Evolutionary conservation across 495 filamentous ascomycete species (phyloP).

Genomic region (Talaromyces adpressus): DNA sequence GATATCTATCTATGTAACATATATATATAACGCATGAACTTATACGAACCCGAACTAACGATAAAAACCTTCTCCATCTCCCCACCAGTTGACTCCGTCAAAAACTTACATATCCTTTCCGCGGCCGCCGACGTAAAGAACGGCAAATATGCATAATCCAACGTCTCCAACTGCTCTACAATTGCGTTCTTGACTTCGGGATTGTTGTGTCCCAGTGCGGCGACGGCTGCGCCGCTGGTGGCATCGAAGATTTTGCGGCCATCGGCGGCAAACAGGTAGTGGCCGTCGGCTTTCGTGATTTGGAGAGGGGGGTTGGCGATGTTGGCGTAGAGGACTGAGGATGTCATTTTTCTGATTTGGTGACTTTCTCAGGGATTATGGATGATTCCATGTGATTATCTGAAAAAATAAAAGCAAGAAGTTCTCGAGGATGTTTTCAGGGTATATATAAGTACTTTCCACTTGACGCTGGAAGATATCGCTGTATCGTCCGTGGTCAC

Average conservation of each 20-base stretch:
- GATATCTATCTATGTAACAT: not conserved
- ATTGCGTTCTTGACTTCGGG: conserved; percentile 20
- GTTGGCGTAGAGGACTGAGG: not conserved
- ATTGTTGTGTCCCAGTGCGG: conserved; percentile 39
- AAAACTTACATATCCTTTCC: conserved; percentile 30
- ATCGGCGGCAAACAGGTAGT: conserved; percentile 26
- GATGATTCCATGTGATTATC: too few relatives aligned
- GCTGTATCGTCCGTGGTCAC: not conserved
- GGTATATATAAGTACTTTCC: not conserved
- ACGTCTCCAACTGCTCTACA: conserved; percentile 25
- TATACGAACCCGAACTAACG: conserved; percentile 10
- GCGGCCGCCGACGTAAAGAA: conserved; percentile 28
- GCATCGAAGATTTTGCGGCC: conserved; percentile 49
- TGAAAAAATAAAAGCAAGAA: too few relatives aligned
- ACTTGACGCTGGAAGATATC: not conserved
- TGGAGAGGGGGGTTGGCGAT: not conserved
- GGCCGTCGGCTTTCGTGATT: not conserved
- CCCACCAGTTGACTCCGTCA: conserved; percentile 39
- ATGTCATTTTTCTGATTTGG: not conserved
- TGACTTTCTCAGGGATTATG: not conserved
- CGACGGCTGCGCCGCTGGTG: conserved; percentile 26
- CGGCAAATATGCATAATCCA: conserved; percentile 33
- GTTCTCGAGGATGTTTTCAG: too few relatives aligned
- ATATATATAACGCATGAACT: not conserved
- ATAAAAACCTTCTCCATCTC: conserved; percentile 16